Conservation (phyloP, 306 rosid species). For the Prunus persica region DNA sequence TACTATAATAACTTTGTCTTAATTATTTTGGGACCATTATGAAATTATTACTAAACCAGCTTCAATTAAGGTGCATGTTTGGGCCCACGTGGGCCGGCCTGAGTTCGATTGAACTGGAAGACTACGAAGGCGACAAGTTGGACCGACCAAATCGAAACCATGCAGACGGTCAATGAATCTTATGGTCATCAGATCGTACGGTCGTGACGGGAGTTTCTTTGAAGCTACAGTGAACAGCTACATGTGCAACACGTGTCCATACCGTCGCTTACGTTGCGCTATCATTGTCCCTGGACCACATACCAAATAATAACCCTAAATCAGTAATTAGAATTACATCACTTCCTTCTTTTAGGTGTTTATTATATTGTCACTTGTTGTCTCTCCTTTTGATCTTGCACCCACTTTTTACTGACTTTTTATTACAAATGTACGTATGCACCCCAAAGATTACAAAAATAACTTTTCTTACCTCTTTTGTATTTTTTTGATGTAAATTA, state of each 20-base stretch:
- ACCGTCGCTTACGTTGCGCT: constrained; percentile 14
- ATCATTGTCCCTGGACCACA: constrained; percentile 22
- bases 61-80: neutral
- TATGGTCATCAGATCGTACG: neutral
- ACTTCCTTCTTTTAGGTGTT: neutral
- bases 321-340: neutral
- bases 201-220: neutral
- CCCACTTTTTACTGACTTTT: neutral
- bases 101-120: neutral
- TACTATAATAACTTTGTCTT: neutral
- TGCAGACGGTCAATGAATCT: neutral
- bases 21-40: neutral
- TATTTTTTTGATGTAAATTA: neutral
- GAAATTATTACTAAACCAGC: neutral
- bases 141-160: neutral
- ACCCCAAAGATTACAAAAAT: neutral
- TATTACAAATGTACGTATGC: neutral
- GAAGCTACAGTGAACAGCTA: neutral
- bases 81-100: constrained; percentile 1
- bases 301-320: neutral
- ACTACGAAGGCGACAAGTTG: neutral
- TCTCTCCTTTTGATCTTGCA: neutral
- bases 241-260: constrained; percentile 39
- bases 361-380: neutral
- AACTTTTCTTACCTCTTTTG: neutral